Conservation (phyloP, 179 eudicot genomes). For the Spinacia oleracea region DNA sequence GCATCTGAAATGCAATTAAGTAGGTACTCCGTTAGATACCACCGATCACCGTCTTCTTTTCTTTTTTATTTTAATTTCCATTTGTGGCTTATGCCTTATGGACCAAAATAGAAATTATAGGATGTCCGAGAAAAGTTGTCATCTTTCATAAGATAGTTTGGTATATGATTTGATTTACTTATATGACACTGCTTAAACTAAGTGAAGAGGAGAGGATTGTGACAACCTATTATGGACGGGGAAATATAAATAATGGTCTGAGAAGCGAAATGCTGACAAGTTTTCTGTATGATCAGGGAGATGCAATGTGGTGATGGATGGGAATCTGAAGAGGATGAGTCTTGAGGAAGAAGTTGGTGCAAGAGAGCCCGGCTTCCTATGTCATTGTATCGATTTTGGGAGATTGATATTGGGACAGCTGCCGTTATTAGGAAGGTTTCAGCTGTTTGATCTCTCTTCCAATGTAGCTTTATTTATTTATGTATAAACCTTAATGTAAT, state of each 20-base stretch:
- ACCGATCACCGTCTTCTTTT: no score
- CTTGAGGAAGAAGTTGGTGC: slow-evolving; percentile 13
- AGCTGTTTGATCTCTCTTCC: slow-evolving; percentile 18
- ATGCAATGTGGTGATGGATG: slow-evolving; percentile 40
- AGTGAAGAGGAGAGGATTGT: neutral
- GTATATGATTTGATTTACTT: neutral
- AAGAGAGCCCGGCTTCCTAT: neutral
- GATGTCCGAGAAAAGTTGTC: neutral
- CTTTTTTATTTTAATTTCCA: no score
- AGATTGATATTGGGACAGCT: slow-evolving; percentile 16
- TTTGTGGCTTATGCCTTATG: neutral
- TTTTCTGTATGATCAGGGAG: slow-evolving; percentile 50
- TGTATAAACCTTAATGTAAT: neutral
- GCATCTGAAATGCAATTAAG: neutral
- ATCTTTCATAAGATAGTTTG: neutral
- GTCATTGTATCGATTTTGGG: slow-evolving; percentile 11
- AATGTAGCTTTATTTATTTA: neutral
- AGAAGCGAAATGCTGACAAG: neutral
- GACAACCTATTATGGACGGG: neutral
- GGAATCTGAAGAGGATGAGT: slow-evolving; percentile 40
- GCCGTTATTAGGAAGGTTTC: neutral
- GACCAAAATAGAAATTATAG: neutral
- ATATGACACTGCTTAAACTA: neutral
- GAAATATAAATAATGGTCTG: neutral
- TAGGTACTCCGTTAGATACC: neutral